Percentiles rank a stretch among this genome's conserved stretches.
phyloP scores from a whole-genome alignment of 805 yeast species.

The Yamadazyma philogaea region DNA sequence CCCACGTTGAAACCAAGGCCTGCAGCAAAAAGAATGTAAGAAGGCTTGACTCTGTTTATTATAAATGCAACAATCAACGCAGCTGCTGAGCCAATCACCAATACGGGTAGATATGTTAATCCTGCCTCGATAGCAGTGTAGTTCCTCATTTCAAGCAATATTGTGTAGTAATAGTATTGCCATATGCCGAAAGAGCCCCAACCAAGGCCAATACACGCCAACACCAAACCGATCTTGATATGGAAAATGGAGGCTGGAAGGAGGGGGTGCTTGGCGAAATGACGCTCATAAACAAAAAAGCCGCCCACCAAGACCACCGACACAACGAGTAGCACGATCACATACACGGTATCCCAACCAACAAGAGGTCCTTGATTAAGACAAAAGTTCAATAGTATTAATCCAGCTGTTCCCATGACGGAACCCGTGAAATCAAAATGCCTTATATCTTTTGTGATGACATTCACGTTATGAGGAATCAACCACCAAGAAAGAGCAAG shows the following conservation, averaged over 20 bases:
- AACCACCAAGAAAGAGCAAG: slow-evolving; percentile 1
- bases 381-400: slow-evolving; percentile 62
- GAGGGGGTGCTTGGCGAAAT: slow-evolving; percentile 46
- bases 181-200: slow-evolving; percentile 81
- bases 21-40: slow-evolving; percentile 48
- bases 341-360: slow-evolving; percentile 63
- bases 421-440: slow-evolving; percentile 32
- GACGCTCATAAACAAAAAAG: slow-evolving; percentile 51
- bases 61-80: slow-evolving; percentile 50
- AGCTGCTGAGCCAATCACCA: slow-evolving; percentile 54
- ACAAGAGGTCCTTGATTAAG: slow-evolving; percentile 75
- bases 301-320: slow-evolving; percentile 40
- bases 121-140: slow-evolving; percentile 33
- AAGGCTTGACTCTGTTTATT: slow-evolving; percentile 47
- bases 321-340: slow-evolving; percentile 53
- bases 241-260: slow-evolving; percentile 51
- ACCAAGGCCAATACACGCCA: slow-evolving; percentile 54
- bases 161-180: slow-evolving; percentile 60
- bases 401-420: slow-evolving; percentile 52
- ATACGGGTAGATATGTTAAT: slow-evolving; percentile 45
- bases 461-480: slow-evolving; percentile 10
- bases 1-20: slow-evolving; percentile 57
- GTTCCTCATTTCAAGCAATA: slow-evolving; percentile 48
- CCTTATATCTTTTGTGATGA: slow-evolving; percentile 10
- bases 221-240: slow-evolving; percentile 44